phyloP scores from a whole-genome alignment of 257 asterid species.

The Plantago ovata region DNA sequence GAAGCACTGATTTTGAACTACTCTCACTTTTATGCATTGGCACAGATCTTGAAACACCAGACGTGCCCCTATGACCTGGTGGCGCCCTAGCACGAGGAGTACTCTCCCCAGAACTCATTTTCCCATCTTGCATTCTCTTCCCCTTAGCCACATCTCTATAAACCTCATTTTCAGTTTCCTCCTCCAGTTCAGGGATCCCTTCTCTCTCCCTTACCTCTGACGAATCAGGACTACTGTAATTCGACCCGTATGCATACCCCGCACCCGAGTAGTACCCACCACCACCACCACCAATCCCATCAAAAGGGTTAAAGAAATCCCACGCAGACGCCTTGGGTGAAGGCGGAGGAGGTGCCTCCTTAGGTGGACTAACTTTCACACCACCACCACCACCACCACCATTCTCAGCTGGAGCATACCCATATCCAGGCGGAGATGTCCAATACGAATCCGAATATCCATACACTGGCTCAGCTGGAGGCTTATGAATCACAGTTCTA shows the following conservation, averaged over 20 bases:
- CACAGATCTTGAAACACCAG: slow-evolving; percentile 31
- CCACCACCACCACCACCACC: slow-evolving; percentile 7
- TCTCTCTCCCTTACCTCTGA: slow-evolving; percentile 89
- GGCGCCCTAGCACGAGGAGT: slow-evolving; percentile 27
- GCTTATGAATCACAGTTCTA: slow-evolving; percentile 67
- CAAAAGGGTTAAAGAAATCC: slow-evolving; percentile 84
- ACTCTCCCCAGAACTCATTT: slow-evolving; percentile 32
- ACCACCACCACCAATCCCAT: slow-evolving; percentile 37
- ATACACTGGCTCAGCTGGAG: slow-evolving; percentile 46
- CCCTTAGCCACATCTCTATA: slow-evolving; percentile 38
- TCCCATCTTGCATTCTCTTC: slow-evolving; percentile 30
- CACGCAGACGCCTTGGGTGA: slow-evolving; percentile 71
- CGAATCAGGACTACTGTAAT: slow-evolving; percentile 83
- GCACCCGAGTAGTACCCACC: slow-evolving; percentile 42
- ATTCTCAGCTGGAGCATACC: slow-evolving; percentile 4
- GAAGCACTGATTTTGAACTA: slow-evolving; percentile 29
- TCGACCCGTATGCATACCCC: slow-evolving; percentile 43
- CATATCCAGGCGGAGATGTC: slow-evolving; percentile 31
- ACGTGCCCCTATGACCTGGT: slow-evolving; percentile 20
- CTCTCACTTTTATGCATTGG: slow-evolving; percentile 26
- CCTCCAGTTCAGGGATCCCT: slow-evolving; percentile 98
- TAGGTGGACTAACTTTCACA: slow-evolving; percentile 33
- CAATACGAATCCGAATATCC: slow-evolving; percentile 62
- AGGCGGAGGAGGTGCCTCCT: slow-evolving; percentile 87
- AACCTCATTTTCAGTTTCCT: slow-evolving; percentile 77